Evolutionary conservation across 1,284 basidiomycete species (phyloP).

Genomic region (Papiliotrema terrestris): DNA sequence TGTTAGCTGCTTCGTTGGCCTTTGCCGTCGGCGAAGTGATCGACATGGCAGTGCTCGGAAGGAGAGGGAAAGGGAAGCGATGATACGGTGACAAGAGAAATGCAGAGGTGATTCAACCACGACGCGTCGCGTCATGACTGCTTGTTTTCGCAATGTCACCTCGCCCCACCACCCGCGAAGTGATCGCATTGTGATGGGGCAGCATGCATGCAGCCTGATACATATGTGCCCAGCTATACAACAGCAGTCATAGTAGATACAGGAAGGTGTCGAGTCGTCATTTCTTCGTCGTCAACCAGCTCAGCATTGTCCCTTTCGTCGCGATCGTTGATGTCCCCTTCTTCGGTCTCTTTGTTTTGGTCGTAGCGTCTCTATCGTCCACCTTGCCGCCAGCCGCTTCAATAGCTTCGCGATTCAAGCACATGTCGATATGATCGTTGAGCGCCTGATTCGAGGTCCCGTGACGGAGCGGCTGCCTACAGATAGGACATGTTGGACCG

Average conservation of each 20-base stretch:
- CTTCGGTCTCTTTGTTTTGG: constrained; percentile 18
- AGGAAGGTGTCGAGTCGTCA: no score
- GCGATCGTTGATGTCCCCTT: constrained; percentile 1
- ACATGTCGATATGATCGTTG: constrained; percentile 47
- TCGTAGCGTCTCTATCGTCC: background rate
- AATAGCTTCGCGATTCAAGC: constrained; percentile 40
- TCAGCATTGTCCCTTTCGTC: constrained; percentile 15
- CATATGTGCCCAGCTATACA: no score
- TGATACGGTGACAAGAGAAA: background rate
- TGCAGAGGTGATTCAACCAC: background rate
- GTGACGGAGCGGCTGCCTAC: constrained; percentile 23
- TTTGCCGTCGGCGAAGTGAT: no score
- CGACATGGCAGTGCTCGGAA: no score
- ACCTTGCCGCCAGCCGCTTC: constrained; percentile 14
- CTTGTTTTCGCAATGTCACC: background rate
- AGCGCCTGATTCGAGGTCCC: constrained; percentile 38
- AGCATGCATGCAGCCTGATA: no score
- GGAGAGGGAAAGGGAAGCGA: no score
- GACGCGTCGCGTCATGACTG: background rate
- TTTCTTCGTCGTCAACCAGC: constrained; percentile 15
- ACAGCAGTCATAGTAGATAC: no score
- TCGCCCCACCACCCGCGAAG: no score
- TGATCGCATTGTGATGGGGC: no score
- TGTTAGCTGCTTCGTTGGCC: background rate
- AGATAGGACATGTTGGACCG: constrained; percentile 43